A percentile compares a stretch with the other conserved stretches of the same genome.
These are phyloP conservation scores for Calycina marina DNA, from an alignment of 2,329 filamentous ascomycete species.

Conservation along the genomic window DNA sequence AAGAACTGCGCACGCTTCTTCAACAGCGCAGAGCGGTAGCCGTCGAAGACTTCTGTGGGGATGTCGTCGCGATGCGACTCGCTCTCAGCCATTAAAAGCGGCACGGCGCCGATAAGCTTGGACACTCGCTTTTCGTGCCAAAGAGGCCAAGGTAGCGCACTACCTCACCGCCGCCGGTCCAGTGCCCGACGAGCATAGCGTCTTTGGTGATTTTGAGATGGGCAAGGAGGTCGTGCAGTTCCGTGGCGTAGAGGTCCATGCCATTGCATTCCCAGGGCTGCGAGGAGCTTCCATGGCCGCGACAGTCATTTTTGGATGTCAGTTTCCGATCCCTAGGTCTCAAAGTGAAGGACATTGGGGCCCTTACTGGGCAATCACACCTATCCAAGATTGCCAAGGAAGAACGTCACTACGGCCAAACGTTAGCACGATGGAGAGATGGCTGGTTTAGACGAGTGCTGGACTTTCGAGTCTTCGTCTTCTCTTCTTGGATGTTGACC, in stretches of 20 bases:
- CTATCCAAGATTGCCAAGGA: conserved; percentile 24
- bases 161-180: not conserved
- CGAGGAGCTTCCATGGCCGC: conserved; percentile 26
- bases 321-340: not conserved
- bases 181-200: not conserved
- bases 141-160: not conserved
- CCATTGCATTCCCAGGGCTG: conserved; percentile 27
- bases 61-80: conserved; percentile 18
- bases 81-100: not conserved
- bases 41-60: conserved; percentile 25
- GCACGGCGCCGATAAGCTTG: not conserved
- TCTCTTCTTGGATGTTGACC: too few species aligned
- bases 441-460: too few species aligned
- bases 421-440: too few species aligned
- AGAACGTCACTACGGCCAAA: conserved; percentile 26
- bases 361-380: conserved; percentile 24
- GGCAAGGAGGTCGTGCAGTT: conserved; percentile 20
- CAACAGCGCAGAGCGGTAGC: conserved; percentile 24
- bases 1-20: conserved; percentile 25
- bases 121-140: not conserved
- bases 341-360: not conserved
- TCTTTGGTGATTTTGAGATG: not conserved
- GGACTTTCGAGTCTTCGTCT: too few species aligned
- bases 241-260: conserved; percentile 27
- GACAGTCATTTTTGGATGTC: conserved; percentile 13